Conservation (phyloP, 1,284 basidiomycete species). For the Retiboletus fuscus region DNA sequence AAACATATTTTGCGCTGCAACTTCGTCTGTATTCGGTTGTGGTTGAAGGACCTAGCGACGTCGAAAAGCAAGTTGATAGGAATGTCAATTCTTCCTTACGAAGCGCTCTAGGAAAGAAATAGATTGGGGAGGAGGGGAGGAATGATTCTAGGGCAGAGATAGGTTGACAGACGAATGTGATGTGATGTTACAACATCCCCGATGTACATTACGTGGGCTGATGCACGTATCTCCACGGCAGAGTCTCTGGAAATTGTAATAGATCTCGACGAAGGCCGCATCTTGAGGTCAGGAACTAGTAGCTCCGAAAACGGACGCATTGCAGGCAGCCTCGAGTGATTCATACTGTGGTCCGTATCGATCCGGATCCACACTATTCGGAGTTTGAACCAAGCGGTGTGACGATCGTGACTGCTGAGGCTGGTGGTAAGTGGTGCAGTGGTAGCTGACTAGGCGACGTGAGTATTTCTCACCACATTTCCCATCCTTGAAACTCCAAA, state of each 20-base stretch:
- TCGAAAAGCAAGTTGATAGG: neutral
- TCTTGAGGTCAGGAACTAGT: neutral
- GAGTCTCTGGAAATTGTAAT: neutral
- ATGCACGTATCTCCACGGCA: neutral
- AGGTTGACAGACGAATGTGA: neutral
- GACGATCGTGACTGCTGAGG: no score
- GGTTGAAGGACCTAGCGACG: neutral
- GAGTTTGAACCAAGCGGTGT: no score
- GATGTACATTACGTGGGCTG: neutral
- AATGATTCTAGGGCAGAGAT: neutral
- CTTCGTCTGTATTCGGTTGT: neutral
- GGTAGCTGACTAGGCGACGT: neutral
- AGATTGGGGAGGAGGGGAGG: neutral
- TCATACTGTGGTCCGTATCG: neutral
- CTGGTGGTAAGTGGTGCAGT: no score
- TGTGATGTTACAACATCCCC: neutral
- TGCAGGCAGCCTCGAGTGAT: constrained; percentile 21
- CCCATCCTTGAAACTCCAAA: neutral
- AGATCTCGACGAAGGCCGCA: neutral
- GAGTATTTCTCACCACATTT: neutral
- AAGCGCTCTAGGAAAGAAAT: neutral
- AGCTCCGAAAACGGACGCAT: constrained; percentile 7
- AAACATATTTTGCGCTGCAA: neutral
- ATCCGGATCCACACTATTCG: no score
- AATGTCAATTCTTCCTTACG: neutral